These are phyloP conservation scores for Candida glucosophila DNA, from an alignment of 1,139 yeast genomes.

Conservation along the genomic window DNA sequence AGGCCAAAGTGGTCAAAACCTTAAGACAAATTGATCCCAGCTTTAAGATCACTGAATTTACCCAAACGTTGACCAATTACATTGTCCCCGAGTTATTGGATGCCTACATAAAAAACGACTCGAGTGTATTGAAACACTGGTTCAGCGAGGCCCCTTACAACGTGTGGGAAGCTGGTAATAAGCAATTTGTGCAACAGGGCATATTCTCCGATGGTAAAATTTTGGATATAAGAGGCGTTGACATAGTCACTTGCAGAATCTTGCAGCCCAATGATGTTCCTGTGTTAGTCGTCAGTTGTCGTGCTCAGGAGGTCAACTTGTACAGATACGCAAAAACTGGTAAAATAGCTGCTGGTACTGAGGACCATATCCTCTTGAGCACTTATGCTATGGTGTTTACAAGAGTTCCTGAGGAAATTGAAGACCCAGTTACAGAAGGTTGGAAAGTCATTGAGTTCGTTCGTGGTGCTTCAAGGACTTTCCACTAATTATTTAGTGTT, in stretches of 20 bases:
- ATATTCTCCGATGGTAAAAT: slow-evolving; percentile 86
- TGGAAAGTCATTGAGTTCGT: slow-evolving; percentile 96
- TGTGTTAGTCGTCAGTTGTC: slow-evolving; percentile 86
- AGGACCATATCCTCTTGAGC: slow-evolving; percentile 85
- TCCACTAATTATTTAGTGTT: slow-evolving; percentile 56
- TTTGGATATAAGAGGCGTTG: slow-evolving; percentile 92
- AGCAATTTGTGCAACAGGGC: slow-evolving; percentile 88
- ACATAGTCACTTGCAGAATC: slow-evolving; percentile 79
- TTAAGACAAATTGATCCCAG: slow-evolving; percentile 87
- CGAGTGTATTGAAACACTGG: slow-evolving; percentile 76
- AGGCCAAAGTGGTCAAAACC: slow-evolving; percentile 80
- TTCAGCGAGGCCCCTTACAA: slow-evolving; percentile 94
- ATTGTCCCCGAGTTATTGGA: slow-evolving; percentile 93
- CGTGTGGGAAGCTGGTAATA: slow-evolving; percentile 90
- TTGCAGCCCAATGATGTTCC: slow-evolving; percentile 92
- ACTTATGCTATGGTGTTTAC: slow-evolving; percentile 96
- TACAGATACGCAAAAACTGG: slow-evolving; percentile 88
- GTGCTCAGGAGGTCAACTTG: slow-evolving; percentile 93
- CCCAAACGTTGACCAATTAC: slow-evolving; percentile 79
- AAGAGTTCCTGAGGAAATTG: slow-evolving; percentile 86
- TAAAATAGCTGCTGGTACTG: slow-evolving; percentile 93
- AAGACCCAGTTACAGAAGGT: slow-evolving; percentile 86
- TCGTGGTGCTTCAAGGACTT: slow-evolving; percentile 86
- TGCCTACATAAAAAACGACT: slow-evolving; percentile 92
- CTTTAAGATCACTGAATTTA: slow-evolving; percentile 74